Evolutionary conservation across 495 filamentous ascomycete genomes (phyloP).

Genomic region (Lepidopterella palustris): DNA sequence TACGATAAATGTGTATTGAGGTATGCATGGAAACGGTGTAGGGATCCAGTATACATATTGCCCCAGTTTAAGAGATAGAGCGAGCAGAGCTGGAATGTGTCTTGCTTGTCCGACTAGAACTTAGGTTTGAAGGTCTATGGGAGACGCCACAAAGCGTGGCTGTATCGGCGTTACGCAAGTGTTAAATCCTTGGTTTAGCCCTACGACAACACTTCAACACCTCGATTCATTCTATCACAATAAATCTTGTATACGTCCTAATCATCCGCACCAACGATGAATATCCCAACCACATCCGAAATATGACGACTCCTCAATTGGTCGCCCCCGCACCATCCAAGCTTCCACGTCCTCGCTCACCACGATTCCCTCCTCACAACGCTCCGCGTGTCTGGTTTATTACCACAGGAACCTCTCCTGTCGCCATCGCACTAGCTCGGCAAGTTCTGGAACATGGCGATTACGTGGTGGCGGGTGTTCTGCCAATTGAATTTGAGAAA

Average conservation of each 20-base stretch:
- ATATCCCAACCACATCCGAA: neutral
- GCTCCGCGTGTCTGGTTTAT: slow-evolving; percentile 77
- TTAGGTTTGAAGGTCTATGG: no score
- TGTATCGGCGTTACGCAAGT: slow-evolving; percentile 36
- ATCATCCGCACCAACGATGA: no score
- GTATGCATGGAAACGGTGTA: no score
- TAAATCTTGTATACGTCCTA: neutral
- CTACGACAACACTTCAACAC: neutral
- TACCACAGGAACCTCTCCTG: slow-evolving; percentile 74
- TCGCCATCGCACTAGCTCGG: slow-evolving; percentile 63
- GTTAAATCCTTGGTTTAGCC: neutral
- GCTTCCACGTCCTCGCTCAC: slow-evolving; percentile 30
- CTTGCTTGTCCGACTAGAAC: no score
- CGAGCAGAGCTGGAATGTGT: no score
- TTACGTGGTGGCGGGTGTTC: slow-evolving; percentile 70
- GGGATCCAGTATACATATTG: no score
- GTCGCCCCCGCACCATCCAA: slow-evolving; percentile 12
- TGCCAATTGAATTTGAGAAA: slow-evolving; percentile 52
- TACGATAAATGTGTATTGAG: no score
- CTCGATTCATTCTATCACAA: neutral
- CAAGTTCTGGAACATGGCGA: slow-evolving; percentile 80
- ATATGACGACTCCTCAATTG: slow-evolving; percentile 16
- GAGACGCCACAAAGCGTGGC: slow-evolving; percentile 51
- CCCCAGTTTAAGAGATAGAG: no score
- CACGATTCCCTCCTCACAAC: slow-evolving; percentile 53